These are phyloP conservation scores for Sphaceloma murrayae DNA, from an alignment of 2,329 filamentous ascomycete species.

Conservation along the genomic window DNA sequence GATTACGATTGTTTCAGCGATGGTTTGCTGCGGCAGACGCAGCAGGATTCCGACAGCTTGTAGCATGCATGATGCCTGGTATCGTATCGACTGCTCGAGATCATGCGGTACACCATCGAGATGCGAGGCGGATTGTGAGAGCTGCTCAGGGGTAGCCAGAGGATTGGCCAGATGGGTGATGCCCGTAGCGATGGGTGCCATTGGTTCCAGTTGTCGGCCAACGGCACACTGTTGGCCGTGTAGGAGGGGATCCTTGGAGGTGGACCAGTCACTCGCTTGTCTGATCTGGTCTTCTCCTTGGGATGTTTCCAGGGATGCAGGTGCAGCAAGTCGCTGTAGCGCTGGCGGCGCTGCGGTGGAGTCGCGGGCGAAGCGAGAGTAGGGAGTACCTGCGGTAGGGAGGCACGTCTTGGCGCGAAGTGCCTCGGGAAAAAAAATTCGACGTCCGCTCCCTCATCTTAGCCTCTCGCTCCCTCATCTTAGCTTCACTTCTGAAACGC, in stretches of 20 bases:
- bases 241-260: no score
- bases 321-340: no score
- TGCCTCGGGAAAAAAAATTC: slow-evolving; percentile 5
- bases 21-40: slow-evolving; percentile 72
- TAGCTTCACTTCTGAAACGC: slow-evolving; percentile 16
- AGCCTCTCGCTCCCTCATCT: neutral
- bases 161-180: slow-evolving; percentile 53
- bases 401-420: slow-evolving; percentile 14
- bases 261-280: no score
- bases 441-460: neutral
- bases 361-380: neutral
- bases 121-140: slow-evolving; percentile 49
- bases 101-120: slow-evolving; percentile 53
- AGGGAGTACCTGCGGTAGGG: no score
- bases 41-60: slow-evolving; percentile 74
- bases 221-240: no score
- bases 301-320: no score
- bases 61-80: slow-evolving; percentile 61
- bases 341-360: slow-evolving; percentile 7
- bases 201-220: slow-evolving; percentile 15
- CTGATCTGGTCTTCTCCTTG: no score
- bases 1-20: slow-evolving; percentile 74
- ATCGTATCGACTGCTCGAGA: slow-evolving; percentile 62
- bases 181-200: slow-evolving; percentile 25
- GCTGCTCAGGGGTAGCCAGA: slow-evolving; percentile 61